phyloP scores from a whole-genome alignment of 495 filamentous ascomycete species.

The Lasiosphaeria miniovina region DNA sequence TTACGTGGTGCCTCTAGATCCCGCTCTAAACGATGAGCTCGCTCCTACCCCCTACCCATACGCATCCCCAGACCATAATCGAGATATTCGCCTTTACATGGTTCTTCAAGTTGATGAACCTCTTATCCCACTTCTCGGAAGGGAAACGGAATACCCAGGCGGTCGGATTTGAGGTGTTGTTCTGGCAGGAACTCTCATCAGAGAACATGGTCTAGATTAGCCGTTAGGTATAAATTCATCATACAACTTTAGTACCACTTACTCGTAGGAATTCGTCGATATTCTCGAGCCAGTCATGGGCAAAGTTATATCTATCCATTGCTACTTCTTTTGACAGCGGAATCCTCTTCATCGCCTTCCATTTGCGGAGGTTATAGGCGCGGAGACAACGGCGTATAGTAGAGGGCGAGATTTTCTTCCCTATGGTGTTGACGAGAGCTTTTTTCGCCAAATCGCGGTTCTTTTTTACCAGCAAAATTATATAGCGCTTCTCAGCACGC shows the following conservation, averaged over 20 bases:
- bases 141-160: conserved; percentile 17
- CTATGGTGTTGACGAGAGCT: neutral
- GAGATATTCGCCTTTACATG: conserved; percentile 19
- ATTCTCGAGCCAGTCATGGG: conserved; percentile 5
- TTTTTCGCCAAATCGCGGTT: too few species aligned
- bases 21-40: conserved; percentile 2
- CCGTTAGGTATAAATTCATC: neutral
- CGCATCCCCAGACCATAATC: conserved; percentile 23
- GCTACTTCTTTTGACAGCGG: conserved; percentile 14
- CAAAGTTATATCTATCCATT: conserved; percentile 10
- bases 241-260: conserved; percentile 12
- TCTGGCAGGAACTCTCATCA: conserved; percentile 24
- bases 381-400: neutral
- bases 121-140: conserved; percentile 18
- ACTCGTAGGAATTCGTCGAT: conserved; percentile 8
- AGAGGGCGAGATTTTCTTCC: conserved; percentile 1
- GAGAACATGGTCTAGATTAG: conserved; percentile 21
- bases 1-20: neutral
- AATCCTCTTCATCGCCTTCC: conserved; percentile 8
- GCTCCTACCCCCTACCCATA: conserved; percentile 10
- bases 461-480: too few species aligned
- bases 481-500: too few species aligned
- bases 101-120: conserved; percentile 18
- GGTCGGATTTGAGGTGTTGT: conserved; percentile 13
- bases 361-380: conserved; percentile 6